Evolutionary conservation across 2,329 filamentous ascomycete species (phyloP).

Genomic region (Xylariaceae sp.): DNA sequence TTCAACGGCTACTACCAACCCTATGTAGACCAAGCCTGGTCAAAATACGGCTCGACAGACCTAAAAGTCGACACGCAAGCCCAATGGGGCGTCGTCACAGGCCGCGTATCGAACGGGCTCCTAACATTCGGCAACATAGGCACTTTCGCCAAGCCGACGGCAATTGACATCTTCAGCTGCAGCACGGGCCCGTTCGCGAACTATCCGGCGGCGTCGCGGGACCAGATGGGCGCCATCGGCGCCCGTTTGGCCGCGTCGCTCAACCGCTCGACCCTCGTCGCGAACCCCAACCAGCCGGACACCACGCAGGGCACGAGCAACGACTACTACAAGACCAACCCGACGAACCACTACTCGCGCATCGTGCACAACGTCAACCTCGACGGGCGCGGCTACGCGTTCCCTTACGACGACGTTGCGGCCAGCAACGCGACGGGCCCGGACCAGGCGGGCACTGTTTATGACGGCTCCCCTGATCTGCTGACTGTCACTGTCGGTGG

Average conservation of each 20-base stretch:
- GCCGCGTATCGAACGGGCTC: slow-evolving; percentile 37
- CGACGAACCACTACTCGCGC: slow-evolving; percentile 65
- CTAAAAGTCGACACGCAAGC: slow-evolving; percentile 53
- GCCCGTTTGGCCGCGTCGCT: slow-evolving; percentile 72
- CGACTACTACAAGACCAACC: slow-evolving; percentile 52
- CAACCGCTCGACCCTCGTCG: slow-evolving; percentile 66
- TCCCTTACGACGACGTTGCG: slow-evolving; percentile 67
- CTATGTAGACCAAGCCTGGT: slow-evolving; percentile 52
- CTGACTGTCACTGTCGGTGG: slow-evolving; percentile 57
- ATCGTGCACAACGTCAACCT: slow-evolving; percentile 59
- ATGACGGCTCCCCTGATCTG: slow-evolving; percentile 50
- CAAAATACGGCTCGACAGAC: slow-evolving; percentile 41
- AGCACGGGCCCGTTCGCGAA: slow-evolving; percentile 51
- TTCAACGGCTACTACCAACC: slow-evolving; percentile 48
- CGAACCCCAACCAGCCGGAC: slow-evolving; percentile 48
- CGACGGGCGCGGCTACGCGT: slow-evolving; percentile 62
- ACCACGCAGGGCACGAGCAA: slow-evolving; percentile 39
- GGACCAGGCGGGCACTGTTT: slow-evolving; percentile 61
- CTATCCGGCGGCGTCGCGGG: slow-evolving; percentile 38
- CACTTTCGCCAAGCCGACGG: slow-evolving; percentile 44
- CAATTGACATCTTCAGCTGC: slow-evolving; percentile 35
- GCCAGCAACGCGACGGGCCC: slow-evolving; percentile 42
- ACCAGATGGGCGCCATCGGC: slow-evolving; percentile 57
- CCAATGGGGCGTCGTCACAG: slow-evolving; percentile 46
- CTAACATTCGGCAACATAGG: slow-evolving; percentile 41